Base-by-base conservation (phyloP, 73 alveolate species). In the Symbiodinium natans region DNA sequence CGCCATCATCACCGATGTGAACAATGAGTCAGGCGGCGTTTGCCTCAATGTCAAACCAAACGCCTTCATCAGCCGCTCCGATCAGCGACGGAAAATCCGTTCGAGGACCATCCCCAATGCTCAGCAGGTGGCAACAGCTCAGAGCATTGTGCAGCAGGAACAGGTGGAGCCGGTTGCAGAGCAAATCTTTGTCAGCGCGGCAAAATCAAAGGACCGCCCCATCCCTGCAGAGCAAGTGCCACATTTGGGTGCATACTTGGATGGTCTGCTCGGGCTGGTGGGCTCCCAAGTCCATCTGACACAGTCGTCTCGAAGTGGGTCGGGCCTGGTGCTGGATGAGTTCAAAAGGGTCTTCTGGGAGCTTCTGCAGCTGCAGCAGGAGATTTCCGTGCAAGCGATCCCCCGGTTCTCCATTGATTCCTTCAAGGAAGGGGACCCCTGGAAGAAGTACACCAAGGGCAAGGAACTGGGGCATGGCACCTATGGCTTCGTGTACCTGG, bases 341-440 rank as follows among this genome's bases (percentile, higher is more conserved):
- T 89, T 89, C 96, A 63, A 89, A 34, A 63, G 40, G 23, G 85
- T 89, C 87, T 89, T 89, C 75, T 89, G 82, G 48, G 96, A 89
- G 29, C 96, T 89, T 27, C 77, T 89, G 36, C 86, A 71, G 40
- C 38, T 41, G 87, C 86, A 71, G 96, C 85, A 89, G 86, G 86
- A 89, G 25, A 63, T 68, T 29, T 71, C 85, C 41, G 87, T 89
- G 9, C 96, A 89, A 68, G 96, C 86, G 42, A 63, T 89, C 23
- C 96, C 94, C 10, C 94, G 94, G 40, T 86, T 86, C 83, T 86
- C 94, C 77, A 86, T 86, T 38, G 94, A 86, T 77, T 86, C 85
- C 15, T 56, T 68, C 2, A 82, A 68, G 38, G 96, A 89, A 52
- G 87, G 96, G 42, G 68, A 84, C 13, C 85, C 85, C 48, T 71